These are phyloP conservation scores for Epichloe amarillans DNA, from an alignment of 2,329 filamentous ascomycete genomes.

Conservation along the genomic window DNA sequence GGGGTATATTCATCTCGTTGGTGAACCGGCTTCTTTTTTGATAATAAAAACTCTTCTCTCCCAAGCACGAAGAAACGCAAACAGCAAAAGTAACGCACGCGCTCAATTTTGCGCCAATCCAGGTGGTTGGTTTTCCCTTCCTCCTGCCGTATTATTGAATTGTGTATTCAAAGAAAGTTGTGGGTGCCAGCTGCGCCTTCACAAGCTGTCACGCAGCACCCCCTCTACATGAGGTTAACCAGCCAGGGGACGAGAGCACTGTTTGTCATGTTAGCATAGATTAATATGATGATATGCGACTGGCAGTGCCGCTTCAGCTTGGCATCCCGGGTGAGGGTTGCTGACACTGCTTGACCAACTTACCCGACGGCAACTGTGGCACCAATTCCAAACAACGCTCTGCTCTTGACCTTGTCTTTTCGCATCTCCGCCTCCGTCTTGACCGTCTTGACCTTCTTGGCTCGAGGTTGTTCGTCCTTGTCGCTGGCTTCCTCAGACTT, in stretches of 20 bases:
- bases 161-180: background rate
- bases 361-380: constrained; percentile 86
- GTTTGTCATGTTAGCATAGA: constrained; percentile 7
- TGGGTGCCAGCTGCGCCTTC: background rate
- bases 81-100: background rate
- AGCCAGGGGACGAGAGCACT: constrained; percentile 38
- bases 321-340: background rate
- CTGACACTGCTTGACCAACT: constrained; percentile 26
- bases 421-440: constrained; percentile 71
- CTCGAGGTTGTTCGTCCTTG: constrained; percentile 29
- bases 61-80: background rate
- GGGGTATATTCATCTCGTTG: constrained; percentile 5
- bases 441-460: constrained; percentile 70
- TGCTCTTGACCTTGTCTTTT: constrained; percentile 75
- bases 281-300: background rate
- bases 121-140: background rate
- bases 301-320: background rate
- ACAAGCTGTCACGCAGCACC: background rate
- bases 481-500: constrained; percentile 15
- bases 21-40: background rate
- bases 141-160: background rate
- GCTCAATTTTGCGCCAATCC: constrained; percentile 1
- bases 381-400: constrained; percentile 73
- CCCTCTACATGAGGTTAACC: constrained; percentile 33
- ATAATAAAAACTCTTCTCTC: background rate